Evolutionary conservation across 345 rosid genomes (phyloP).

Genomic region (Salix koriyanagi): DNA sequence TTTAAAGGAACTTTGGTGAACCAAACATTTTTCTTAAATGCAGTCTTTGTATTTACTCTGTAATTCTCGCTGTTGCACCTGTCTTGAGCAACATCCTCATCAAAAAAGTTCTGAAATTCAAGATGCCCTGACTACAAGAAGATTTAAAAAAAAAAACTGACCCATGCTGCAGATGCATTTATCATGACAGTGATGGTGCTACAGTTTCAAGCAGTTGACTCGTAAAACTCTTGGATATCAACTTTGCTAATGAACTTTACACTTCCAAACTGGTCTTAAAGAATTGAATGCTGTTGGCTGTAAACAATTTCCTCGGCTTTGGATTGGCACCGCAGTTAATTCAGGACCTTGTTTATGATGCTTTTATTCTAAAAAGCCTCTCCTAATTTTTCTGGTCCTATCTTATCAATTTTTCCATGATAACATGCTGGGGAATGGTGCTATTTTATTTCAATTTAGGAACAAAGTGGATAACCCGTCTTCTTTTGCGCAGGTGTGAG

Average conservation of each 20-base stretch:
- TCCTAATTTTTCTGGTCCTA: neutral
- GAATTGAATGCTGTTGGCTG: neutral
- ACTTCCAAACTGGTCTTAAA: neutral
- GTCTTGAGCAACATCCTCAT: neutral
- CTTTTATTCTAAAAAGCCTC: neutral
- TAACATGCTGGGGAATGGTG: neutral
- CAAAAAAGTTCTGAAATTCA: neutral
- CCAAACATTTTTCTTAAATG: neutral
- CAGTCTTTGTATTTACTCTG: neutral
- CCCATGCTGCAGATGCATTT: neutral
- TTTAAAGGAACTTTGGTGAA: neutral
- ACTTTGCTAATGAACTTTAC: neutral
- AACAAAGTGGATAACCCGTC: slow-evolving; percentile 10
- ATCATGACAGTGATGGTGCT: neutral
- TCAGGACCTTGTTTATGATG: neutral
- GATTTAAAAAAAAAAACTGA: neutral
- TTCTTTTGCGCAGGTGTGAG: slow-evolving; percentile 66
- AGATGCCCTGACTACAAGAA: neutral
- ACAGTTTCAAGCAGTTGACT: neutral
- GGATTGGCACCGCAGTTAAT: neutral
- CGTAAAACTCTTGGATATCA: neutral
- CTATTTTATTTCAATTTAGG: slow-evolving; percentile 6
- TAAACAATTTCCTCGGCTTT: neutral
- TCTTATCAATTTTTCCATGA: neutral
- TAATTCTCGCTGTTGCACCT: neutral